These are phyloP conservation scores for Globisporangium polare DNA, from an alignment of 352 stramenopile species.

Conservation along the genomic window DNA sequence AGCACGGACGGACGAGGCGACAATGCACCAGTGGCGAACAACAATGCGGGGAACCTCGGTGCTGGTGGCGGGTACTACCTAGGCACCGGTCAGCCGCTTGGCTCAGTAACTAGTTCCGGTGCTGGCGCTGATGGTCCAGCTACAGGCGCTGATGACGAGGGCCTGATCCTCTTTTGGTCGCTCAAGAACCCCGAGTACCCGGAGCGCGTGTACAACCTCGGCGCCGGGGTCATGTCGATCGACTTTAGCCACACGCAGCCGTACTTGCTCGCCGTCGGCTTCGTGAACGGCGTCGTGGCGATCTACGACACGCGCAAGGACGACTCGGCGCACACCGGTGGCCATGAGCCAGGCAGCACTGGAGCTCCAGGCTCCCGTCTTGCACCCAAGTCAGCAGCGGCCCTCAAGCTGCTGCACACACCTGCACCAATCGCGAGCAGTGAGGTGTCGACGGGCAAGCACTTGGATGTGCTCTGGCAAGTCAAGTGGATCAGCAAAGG, in stretches of 20 bases:
- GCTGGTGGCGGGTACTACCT: background rate
- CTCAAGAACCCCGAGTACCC: conserved; percentile 91
- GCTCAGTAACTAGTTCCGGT: background rate
- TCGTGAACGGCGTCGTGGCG: conserved; percentile 86
- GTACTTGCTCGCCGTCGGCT: conserved; percentile 88
- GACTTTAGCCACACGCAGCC: conserved; percentile 85
- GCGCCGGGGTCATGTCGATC: conserved; percentile 81
- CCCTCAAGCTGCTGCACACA: conserved; percentile 13
- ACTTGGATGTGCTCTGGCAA: conserved; percentile 91
- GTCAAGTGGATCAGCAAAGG: conserved; percentile 91
- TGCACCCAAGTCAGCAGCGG: conserved; percentile 3
- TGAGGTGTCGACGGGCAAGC: conserved; percentile 58
- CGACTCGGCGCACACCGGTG: conserved; percentile 16
- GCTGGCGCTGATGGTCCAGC: background rate
- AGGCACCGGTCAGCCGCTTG: background rate
- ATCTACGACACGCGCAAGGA: conserved; percentile 90
- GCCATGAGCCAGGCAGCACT: background rate
- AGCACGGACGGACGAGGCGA: conserved; percentile 6
- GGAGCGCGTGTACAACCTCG: conserved; percentile 82
- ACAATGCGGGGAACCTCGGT: background rate
- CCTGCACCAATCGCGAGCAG: conserved; percentile 54
- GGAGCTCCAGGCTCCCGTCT: background rate
- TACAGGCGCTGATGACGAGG: conserved; percentile 25
- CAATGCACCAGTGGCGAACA: background rate
- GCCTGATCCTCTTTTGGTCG: conserved; percentile 92